Evolutionary conservation across 2,329 filamentous ascomycete species (phyloP).

Genomic region (Dothistroma pini): DNA sequence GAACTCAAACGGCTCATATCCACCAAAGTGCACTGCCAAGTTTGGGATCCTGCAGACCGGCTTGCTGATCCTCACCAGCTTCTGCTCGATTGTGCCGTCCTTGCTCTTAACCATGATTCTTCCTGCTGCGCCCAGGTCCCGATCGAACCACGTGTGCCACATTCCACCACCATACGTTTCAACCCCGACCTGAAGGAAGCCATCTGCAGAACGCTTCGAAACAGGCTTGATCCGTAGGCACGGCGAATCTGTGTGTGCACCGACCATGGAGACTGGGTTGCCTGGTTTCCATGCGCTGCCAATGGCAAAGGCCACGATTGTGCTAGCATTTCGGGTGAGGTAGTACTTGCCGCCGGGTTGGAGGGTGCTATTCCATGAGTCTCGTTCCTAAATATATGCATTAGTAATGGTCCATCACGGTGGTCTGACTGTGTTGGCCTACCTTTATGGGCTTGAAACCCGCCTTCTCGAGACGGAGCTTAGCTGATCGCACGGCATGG

Average conservation of each 20-base stretch:
- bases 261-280: conserved; percentile 87
- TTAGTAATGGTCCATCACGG: neutral
- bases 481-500: conserved; percentile 81
- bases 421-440: conserved; percentile 6
- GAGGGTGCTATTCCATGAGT: conserved; percentile 77
- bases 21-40: conserved; percentile 88
- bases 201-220: conserved; percentile 79
- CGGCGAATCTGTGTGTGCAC: conserved; percentile 93
- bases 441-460: conserved; percentile 83
- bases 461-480: conserved; percentile 70
- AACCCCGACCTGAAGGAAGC: conserved; percentile 90
- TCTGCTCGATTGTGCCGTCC: conserved; percentile 72
- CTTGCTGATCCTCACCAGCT: conserved; percentile 83
- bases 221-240: conserved; percentile 91
- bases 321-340: conserved; percentile 87
- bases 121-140: conserved; percentile 86
- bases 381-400: conserved; percentile 61
- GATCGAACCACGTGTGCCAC: conserved; percentile 98
- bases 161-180: conserved; percentile 96
- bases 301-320: conserved; percentile 88
- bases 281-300: conserved; percentile 88
- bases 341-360: conserved; percentile 92
- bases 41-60: conserved; percentile 91
- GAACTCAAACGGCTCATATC: conserved; percentile 79
- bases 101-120: conserved; percentile 71